Evolutionary conservation across 108 stramenopile species (phyloP), one percentile per base, ranked within the genome.

Genomic region (Skeletonema costatum): DNA sequence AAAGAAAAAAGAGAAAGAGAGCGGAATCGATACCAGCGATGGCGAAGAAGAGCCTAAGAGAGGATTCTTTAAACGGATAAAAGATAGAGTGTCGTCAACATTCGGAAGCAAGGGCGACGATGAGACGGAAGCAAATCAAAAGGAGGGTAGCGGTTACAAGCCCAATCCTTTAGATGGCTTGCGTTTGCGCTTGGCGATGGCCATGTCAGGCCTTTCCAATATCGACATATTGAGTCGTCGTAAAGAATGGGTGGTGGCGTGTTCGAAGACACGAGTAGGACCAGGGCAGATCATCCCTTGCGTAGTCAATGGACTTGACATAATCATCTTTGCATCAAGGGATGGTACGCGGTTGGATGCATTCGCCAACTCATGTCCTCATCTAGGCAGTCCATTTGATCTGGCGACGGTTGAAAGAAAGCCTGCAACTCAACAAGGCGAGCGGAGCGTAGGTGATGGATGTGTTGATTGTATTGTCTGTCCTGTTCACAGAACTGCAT

Each of bases 341-440:
- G 91, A 93, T 68, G 92, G 90, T 13, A 71, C 76, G 58, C 85
- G 87, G 16, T 78, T 97, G 60, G 92, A 96, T 86, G 93, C 93
- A 71, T 84, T 97, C 46, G 93, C 94, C 62, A 98, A 98, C 76
- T 90, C 94, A 21, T 98, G 98, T 87, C 95, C 98, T 16, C 98
- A 98, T 83, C 81, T 98, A 60, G 98, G 98, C 13, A 98, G 97
- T 63, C 98, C 98, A 21, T 89, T 98, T 44, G 98, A 98, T 85
- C 87, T 93, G 74, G 98, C 95, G 11, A 83, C 84, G 16, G 60
- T 95, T 31, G 94, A 93, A 60, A 83, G 87, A 29, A 77, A 89
- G 39, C 88, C 93, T 66, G 73, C 71, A 46, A 48, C 65, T 48
- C 66, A 68, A 36, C 56, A 61, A 29, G 70, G 74, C 17, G 59